Conservation (phyloP, 2,329 filamentous ascomycete species). For the Fusarium chlamydosporum region DNA sequence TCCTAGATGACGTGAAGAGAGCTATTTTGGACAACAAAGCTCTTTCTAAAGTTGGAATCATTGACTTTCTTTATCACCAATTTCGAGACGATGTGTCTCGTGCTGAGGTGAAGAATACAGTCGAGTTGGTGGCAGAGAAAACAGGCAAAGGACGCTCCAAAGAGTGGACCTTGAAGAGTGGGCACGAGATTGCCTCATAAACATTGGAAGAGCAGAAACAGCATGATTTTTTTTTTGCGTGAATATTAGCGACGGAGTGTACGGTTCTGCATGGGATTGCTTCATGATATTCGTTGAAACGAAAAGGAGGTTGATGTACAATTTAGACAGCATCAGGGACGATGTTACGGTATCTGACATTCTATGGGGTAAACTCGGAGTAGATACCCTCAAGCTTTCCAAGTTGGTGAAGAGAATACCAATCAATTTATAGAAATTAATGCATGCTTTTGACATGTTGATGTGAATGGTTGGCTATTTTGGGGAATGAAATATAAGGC, state of each 20-base stretch:
- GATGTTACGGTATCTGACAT: slow-evolving; percentile 33
- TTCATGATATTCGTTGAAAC: slow-evolving; percentile 38
- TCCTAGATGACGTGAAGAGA: slow-evolving; percentile 60
- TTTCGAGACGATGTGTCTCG: slow-evolving; percentile 57
- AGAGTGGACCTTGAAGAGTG: slow-evolving; percentile 59
- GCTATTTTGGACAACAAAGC: slow-evolving; percentile 59
- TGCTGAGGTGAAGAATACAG: slow-evolving; percentile 59
- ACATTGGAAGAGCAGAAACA: slow-evolving; percentile 23
- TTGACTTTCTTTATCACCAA: slow-evolving; percentile 59
- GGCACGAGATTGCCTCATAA: slow-evolving; percentile 55
- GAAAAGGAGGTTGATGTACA: slow-evolving; percentile 35
- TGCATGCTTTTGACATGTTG: neutral
- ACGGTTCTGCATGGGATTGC: slow-evolving; percentile 42
- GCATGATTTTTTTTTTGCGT: slow-evolving; percentile 43
- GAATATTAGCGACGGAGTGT: slow-evolving; percentile 51
- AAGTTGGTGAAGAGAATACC: slow-evolving; percentile 15
- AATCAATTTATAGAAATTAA: slow-evolving; percentile 24
- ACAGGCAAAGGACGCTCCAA: slow-evolving; percentile 56
- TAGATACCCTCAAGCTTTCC: slow-evolving; percentile 34
- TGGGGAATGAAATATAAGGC: slow-evolving; percentile 5
- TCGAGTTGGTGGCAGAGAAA: slow-evolving; percentile 60
- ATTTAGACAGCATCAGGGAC: slow-evolving; percentile 28
- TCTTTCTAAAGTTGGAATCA: slow-evolving; percentile 59
- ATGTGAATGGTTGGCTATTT: slow-evolving; percentile 7
- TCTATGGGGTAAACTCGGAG: slow-evolving; percentile 35